Base-by-base conservation (phyloP, 2,329 filamentous ascomycete genomes). In the Aspergillus nomiae region DNA sequence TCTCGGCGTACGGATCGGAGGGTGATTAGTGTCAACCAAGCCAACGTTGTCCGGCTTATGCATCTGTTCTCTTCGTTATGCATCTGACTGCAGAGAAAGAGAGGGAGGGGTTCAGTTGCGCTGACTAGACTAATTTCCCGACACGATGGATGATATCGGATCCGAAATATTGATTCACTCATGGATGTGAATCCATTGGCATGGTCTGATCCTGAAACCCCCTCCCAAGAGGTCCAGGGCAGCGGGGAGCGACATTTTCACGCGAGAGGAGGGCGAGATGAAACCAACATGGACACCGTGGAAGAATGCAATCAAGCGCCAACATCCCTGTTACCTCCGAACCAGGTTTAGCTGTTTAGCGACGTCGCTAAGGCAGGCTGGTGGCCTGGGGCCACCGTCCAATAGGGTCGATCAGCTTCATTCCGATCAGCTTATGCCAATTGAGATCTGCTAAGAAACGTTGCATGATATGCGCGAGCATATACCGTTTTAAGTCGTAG, bases 271-370 rank as follows among this genome's bases (percentile, higher is more conserved):
- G 19, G n/a, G 50, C 19, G 19, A 54, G 26, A 36, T 54, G 50
- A 54, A 38, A 38, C 32, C 36, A 26, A 24, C 5, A 34, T 21
- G 11, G 21, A 36, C n/a, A 19, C 16, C 10, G n/a, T 21, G 12
- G 51, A 57, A 4, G 19, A 16, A 16, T 61, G 53, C 59, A 51
- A 19, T 48, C 41, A 57, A 61, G 12, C 43, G 59, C 26, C 38
- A 51, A 16, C 21, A 61, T 50, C 59, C 59, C 53, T 61, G 59
- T 43, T 51, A 10, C 26, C 28, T 50, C 46, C 46, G 26, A 28
- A 50, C 26, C 24, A 50, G 24, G 46, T 9, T 28, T 32, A 51
- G 28, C 21, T 10, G 24, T 7, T 51, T n/a, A 51, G 48, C 30
- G 19, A 51, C 9, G 48, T 51, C 16, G 28, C 28, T 51, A 51